phyloP scores from a whole-genome alignment of 2,329 filamentous ascomycete genomes.

The Dryadomyces quercus-mongolicae region DNA sequence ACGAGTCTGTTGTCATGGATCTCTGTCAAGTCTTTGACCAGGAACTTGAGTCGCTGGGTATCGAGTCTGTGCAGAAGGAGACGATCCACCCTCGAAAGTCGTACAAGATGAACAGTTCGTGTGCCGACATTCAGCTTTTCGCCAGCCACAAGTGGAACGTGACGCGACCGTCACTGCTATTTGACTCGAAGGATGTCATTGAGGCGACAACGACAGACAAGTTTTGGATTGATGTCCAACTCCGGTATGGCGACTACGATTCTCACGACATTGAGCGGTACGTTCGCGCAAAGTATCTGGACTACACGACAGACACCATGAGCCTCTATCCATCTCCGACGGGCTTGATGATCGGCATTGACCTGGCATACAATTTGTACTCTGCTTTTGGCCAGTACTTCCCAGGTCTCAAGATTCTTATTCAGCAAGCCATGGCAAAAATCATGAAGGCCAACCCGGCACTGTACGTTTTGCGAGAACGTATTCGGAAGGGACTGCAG shows the following conservation, averaged over 20 bases:
- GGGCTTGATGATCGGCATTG: conserved; percentile 94
- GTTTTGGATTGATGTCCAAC: conserved; percentile 96
- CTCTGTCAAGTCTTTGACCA: conserved; percentile 97
- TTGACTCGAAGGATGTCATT: conserved; percentile 93
- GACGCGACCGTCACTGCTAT: conserved; percentile 80
- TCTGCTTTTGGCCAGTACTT: conserved; percentile 98
- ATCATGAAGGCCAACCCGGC: conserved; percentile 99
- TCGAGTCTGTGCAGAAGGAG: conserved; percentile 97
- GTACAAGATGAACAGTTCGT: conserved; percentile 99
- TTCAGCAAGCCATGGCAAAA: conserved; percentile 99
- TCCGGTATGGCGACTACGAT: conserved; percentile 88
- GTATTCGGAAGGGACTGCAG: conserved; percentile 96
- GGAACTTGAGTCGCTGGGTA: conserved; percentile 86
- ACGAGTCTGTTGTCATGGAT: conserved; percentile 98
- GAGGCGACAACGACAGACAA: conserved; percentile 94
- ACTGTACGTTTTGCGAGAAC: conserved; percentile 88
- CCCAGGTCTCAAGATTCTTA: conserved; percentile 85
- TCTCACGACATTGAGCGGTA: conserved; percentile 98
- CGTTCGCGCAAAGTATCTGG: conserved; percentile 92
- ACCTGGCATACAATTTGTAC: conserved; percentile 96
- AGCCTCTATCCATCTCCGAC: conserved; percentile 97
- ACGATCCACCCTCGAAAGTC: conserved; percentile 98
- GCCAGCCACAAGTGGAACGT: conserved; percentile 99
- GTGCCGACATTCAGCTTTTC: conserved; percentile 92
- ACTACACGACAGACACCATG: conserved; percentile 98